Conservation (phyloP, 2,329 filamentous ascomycete genomes). For the Domatiomyces globalis region DNA sequence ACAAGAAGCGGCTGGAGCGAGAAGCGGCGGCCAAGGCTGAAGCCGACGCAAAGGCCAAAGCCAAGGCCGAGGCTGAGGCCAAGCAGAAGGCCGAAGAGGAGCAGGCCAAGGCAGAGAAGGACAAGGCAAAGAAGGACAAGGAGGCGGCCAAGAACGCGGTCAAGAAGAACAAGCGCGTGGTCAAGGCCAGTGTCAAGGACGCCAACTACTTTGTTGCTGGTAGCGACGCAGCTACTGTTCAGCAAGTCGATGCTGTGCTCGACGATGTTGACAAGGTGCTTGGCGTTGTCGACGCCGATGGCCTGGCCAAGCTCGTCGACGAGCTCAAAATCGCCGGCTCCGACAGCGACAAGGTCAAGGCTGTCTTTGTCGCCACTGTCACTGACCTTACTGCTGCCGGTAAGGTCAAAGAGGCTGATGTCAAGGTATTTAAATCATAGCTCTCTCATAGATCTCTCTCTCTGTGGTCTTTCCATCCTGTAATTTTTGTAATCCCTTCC, state of each 20-base stretch:
- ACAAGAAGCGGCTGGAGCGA: constrained; percentile 81
- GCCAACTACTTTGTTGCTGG: constrained; percentile 80
- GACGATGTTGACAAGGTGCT: constrained; percentile 77
- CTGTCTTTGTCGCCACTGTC: constrained; percentile 63
- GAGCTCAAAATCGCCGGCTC: constrained; percentile 67
- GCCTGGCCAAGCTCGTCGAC: constrained; percentile 67
- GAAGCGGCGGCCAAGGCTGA: constrained; percentile 83
- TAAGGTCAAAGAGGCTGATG: constrained; percentile 73
- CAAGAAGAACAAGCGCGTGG: constrained; percentile 99
- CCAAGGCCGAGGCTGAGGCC: constrained; percentile 71
- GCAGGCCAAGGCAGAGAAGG: constrained; percentile 68
- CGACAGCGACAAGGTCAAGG: constrained; percentile 72
- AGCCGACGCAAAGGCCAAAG: constrained; percentile 68
- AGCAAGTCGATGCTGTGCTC: constrained; percentile 66
- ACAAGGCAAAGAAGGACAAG: constrained; percentile 86
- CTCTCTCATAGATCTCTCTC: not conserved
- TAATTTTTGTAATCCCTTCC: not conserved
- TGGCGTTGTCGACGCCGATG: constrained; percentile 76
- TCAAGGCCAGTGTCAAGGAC: constrained; percentile 88
- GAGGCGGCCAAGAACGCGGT: constrained; percentile 96
- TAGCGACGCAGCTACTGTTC: constrained; percentile 53
- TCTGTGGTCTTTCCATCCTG: not conserved
- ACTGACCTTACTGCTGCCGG: constrained; percentile 65
- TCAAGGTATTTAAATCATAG: constrained; percentile 40
- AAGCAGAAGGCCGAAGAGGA: constrained; percentile 73